Percentiles rank a stretch among this genome's conserved stretches.
Conservation (phyloP, 345 rosid genomes). For the Fremontodendron californicum region DNA sequence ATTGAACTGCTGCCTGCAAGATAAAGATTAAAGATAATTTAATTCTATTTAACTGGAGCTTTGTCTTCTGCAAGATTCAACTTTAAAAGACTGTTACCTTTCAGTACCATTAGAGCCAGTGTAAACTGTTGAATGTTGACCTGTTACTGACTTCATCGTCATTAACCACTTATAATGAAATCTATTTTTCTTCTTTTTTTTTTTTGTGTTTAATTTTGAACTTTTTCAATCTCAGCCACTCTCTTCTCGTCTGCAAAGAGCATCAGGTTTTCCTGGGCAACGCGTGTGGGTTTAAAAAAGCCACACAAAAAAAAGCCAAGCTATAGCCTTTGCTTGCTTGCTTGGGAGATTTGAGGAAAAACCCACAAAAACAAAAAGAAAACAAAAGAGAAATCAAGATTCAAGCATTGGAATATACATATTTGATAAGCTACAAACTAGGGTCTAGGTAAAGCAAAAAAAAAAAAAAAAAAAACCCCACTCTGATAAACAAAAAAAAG, state of each 20-base stretch:
- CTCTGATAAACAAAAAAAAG: no score
- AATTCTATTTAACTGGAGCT: neutral
- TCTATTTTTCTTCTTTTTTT: neutral
- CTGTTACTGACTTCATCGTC: slow-evolving; percentile 7
- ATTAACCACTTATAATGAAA: neutral
- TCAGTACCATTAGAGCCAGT: neutral
- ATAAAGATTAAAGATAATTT: neutral
- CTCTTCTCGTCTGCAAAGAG: slow-evolving; percentile 30
- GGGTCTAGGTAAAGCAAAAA: no score
- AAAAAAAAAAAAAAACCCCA: neutral
- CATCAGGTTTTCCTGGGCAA: slow-evolving; percentile 32
- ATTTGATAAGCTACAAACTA: neutral
- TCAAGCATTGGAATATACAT: slow-evolving; percentile 34
- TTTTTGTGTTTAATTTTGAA: no score
- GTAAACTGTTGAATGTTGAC: slow-evolving; percentile 23
- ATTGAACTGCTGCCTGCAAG: neutral
- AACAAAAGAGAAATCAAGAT: neutral
- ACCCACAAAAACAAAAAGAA: neutral
- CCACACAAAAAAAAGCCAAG: neutral
- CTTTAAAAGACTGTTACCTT: slow-evolving; percentile 10
- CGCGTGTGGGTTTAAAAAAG: slow-evolving; percentile 34
- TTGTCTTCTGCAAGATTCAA: slow-evolving; percentile 7
- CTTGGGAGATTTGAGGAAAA: slow-evolving; percentile 5
- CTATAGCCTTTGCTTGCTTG: slow-evolving; percentile 5
- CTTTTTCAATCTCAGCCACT: neutral